Evolutionary conservation across 305 asterid species (phyloP).

Genomic region (Coffea humblotiana): DNA sequence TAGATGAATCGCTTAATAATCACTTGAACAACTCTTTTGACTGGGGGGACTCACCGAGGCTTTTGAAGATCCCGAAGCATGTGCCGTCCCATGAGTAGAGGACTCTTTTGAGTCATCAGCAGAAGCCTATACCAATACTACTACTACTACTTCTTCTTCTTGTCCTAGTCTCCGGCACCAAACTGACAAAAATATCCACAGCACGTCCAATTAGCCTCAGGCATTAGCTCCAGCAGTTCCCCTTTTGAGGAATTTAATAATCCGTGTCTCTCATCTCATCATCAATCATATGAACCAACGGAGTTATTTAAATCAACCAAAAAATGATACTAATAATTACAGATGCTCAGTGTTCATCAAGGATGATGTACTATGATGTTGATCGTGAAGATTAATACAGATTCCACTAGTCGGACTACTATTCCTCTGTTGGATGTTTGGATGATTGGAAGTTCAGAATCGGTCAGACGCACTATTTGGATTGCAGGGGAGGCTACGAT

Average conservation of each 20-base stretch:
- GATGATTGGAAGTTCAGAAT: no score
- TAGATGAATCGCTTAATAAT: neutral
- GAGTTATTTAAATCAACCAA: neutral
- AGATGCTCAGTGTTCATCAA: no score
- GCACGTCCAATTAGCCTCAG: neutral
- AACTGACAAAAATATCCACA: neutral
- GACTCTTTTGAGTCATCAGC: neutral
- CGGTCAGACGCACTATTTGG: no score
- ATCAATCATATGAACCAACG: constrained; percentile 8
- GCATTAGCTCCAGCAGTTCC: neutral
- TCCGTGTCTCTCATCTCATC: neutral
- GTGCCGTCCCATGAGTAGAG: neutral
- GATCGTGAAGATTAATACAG: no score
- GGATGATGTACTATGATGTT: no score
- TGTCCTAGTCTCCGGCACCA: neutral
- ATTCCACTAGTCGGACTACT: no score
- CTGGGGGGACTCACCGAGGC: neutral
- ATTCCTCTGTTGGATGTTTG: no score
- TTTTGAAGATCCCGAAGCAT: neutral
- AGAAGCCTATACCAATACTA: neutral
- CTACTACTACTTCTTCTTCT: neutral
- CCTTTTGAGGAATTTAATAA: neutral
- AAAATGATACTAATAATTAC: no score
- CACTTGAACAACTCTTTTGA: neutral
- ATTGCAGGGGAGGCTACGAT: no score